Conservation (phyloP, 1,284 basidiomycete species). For the Mycosarcoma maydis region DNA sequence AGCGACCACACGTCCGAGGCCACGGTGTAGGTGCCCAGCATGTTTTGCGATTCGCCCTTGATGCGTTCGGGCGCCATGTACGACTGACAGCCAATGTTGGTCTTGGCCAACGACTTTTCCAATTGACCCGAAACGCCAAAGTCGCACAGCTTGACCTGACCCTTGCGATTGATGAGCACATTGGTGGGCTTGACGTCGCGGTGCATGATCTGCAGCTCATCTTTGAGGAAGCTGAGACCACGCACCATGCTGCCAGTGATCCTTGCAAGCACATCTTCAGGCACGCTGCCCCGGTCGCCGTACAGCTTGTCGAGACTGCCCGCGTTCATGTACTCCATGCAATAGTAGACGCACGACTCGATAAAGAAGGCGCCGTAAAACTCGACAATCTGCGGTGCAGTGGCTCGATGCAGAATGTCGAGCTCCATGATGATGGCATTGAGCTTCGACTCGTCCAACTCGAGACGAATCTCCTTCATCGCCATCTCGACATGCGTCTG, state of each 20-base stretch:
- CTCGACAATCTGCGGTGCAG: constrained; percentile 90
- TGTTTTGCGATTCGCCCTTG: constrained; percentile 88
- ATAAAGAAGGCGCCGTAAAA: constrained; percentile 99
- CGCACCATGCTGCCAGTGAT: constrained; percentile 84
- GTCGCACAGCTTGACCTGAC: constrained; percentile 93
- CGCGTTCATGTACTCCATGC: constrained; percentile 99
- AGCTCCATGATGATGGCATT: constrained; percentile 98
- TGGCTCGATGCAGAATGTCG: constrained; percentile 93
- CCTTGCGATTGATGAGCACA: constrained; percentile 87
- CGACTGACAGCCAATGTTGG: constrained; percentile 97
- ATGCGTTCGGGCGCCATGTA: constrained; percentile 99
- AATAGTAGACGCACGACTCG: constrained; percentile 98
- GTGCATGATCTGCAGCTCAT: constrained; percentile 95
- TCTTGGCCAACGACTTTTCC: constrained; percentile 94
- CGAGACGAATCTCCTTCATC: constrained; percentile 99
- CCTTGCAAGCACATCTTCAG: constrained; percentile 84
- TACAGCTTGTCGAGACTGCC: constrained; percentile 86
- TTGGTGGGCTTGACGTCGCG: constrained; percentile 98
- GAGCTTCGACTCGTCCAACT: constrained; percentile 91
- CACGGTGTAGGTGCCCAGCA: constrained; percentile 89
- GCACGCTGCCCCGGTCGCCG: constrained; percentile 71
- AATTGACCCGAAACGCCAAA: constrained; percentile 98
- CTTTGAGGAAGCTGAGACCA: constrained; percentile 95
- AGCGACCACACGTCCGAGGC: constrained; percentile 98
- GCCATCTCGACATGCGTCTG: constrained; percentile 97